phyloP scores from a whole-genome alignment of 2,329 filamentous ascomycete species.

The Penicillium janthinellum region DNA sequence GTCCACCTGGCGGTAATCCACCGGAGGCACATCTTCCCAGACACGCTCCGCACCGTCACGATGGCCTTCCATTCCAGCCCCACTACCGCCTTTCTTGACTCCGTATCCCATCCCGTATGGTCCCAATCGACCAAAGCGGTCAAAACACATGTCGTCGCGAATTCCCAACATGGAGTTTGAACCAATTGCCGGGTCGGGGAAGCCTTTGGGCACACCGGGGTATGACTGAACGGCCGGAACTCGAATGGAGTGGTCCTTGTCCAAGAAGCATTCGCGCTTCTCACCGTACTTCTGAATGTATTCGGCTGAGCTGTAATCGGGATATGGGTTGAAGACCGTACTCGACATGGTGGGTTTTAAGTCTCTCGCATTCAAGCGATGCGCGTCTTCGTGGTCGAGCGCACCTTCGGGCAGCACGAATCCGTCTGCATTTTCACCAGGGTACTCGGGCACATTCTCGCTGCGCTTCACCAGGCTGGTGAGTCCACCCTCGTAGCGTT shows the following conservation, averaged over 20 bases:
- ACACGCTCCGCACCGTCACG: slow-evolving; percentile 76
- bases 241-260: slow-evolving; percentile 62
- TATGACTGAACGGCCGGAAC: slow-evolving; percentile 74
- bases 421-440: slow-evolving; percentile 62
- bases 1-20: slow-evolving; percentile 75
- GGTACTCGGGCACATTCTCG: slow-evolving; percentile 80
- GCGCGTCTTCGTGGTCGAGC: slow-evolving; percentile 26
- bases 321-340: slow-evolving; percentile 68
- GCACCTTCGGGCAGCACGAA: slow-evolving; percentile 47
- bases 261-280: slow-evolving; percentile 76
- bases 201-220: slow-evolving; percentile 76
- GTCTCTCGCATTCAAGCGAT: slow-evolving; percentile 23
- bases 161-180: slow-evolving; percentile 80
- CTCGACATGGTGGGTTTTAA: slow-evolving; percentile 46
- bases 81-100: slow-evolving; percentile 73
- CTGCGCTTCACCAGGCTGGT: slow-evolving; percentile 66
- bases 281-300: slow-evolving; percentile 61
- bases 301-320: slow-evolving; percentile 59
- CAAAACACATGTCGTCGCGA: slow-evolving; percentile 86
- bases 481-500: slow-evolving; percentile 87
- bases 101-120: slow-evolving; percentile 92
- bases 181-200: slow-evolving; percentile 82
- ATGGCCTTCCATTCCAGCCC: slow-evolving; percentile 83
- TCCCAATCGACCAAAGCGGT: slow-evolving; percentile 82
- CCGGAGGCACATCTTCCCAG: slow-evolving; percentile 69